A percentile compares a stretch with the other conserved stretches of the same genome.
Evolutionary conservation across 2,329 filamentous ascomycete genomes (phyloP).

Genomic region (Pseudocercospora fuligena): DNA sequence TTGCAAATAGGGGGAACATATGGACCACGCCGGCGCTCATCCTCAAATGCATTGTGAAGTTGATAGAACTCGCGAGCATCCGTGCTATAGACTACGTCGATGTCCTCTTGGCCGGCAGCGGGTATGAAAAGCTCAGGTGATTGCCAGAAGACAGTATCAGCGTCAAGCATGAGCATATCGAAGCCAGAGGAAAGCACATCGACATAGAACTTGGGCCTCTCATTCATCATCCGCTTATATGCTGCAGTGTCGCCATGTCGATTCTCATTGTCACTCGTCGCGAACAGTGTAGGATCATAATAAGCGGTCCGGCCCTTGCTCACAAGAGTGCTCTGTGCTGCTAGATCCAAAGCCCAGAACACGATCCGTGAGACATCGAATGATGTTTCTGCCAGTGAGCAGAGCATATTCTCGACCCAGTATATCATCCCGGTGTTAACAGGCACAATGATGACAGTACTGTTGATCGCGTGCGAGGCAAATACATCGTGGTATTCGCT

Average conservation of each 20-base stretch:
- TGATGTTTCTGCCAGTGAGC: slow-evolving; percentile 17
- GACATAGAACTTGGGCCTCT: slow-evolving; percentile 28
- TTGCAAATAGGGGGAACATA: slow-evolving; percentile 28
- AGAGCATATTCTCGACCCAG: slow-evolving; percentile 25
- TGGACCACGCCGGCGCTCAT: slow-evolving; percentile 20
- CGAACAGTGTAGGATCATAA: slow-evolving; percentile 23
- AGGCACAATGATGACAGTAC: slow-evolving; percentile 24
- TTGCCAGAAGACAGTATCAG: slow-evolving; percentile 28
- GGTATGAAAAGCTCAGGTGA: slow-evolving; percentile 23
- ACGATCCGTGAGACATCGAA: slow-evolving; percentile 22
- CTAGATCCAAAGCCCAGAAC: slow-evolving; percentile 30
- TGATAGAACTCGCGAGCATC: slow-evolving; percentile 30
- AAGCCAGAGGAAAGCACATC: slow-evolving; percentile 27
- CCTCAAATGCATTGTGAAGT: slow-evolving; percentile 23
- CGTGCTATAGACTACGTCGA: slow-evolving; percentile 28
- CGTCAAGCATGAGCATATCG: slow-evolving; percentile 31
- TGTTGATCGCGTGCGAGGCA: slow-evolving; percentile 16
- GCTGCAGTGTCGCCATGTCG: slow-evolving; percentile 23
- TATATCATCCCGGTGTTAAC: slow-evolving; percentile 25
- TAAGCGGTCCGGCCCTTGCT: slow-evolving; percentile 20
- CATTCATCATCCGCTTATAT: slow-evolving; percentile 28
- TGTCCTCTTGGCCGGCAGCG: background rate
- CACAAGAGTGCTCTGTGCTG: slow-evolving; percentile 14
- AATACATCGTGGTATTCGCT: slow-evolving; percentile 1
- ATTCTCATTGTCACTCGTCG: slow-evolving; percentile 26